phyloP scores from a whole-genome alignment of 306 rosid species.

The Trichosanthes truncata region DNA sequence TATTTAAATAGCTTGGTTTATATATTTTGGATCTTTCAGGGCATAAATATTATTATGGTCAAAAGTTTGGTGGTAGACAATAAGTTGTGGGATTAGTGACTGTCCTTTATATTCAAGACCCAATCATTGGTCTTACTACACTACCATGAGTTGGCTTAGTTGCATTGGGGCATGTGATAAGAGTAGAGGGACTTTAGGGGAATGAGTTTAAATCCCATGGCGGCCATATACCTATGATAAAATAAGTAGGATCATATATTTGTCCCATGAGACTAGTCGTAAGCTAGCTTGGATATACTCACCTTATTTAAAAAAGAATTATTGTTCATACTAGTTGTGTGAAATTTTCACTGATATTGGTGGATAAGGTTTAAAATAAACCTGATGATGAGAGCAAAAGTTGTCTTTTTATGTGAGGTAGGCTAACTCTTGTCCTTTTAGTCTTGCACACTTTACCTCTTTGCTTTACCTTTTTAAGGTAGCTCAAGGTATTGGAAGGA shows the following conservation, averaged over 20 bases:
- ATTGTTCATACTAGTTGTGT: not conserved
- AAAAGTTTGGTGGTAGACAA: not conserved
- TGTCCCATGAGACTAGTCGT: no score
- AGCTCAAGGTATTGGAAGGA: not conserved
- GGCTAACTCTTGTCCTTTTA: not conserved
- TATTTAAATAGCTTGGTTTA: not conserved
- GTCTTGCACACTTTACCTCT: not conserved
- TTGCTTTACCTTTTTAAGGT: not conserved
- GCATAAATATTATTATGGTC: not conserved
- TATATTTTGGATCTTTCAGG: not conserved
- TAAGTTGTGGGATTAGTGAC: not conserved
- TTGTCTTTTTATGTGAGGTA: not conserved
- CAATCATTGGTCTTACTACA: not conserved
- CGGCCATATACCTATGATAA: not conserved
- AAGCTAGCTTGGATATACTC: not conserved
- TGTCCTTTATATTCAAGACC: not conserved
- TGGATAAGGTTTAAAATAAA: not conserved
- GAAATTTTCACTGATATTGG: not conserved
- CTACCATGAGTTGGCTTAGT: not conserved
- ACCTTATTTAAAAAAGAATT: not conserved
- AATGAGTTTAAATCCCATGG: not conserved
- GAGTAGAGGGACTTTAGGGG: not conserved
- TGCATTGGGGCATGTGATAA: not conserved
- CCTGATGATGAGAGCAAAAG: not conserved
- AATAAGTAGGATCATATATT: not conserved